Base-by-base conservation (phyloP, 768 basidiomycete genomes). In the Sarcodon sp. region DNA sequence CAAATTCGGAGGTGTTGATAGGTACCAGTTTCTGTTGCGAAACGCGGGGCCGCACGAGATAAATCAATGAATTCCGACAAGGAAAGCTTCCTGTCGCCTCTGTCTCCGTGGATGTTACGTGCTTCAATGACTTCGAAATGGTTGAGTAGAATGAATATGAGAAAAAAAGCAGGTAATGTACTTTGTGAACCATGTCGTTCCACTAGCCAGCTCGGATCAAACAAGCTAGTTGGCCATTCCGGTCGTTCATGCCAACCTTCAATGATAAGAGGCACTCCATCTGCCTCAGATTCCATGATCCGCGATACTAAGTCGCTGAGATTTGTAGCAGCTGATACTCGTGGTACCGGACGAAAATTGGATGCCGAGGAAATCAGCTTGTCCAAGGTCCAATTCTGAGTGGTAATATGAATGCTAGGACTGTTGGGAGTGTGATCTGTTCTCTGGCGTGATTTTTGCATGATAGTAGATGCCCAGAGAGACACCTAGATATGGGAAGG, bases 211-310 rank as follows among this genome's bases (percentile, higher is more conserved):
- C 80, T 75, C 1, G 77, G 52, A 31, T 63, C 70, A 57, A 88
- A 84, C 38, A 76, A 53, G 0, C 70, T 54, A 13, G 56, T 54
- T 3, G 73, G 71, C 87, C 88, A 90, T 3, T 58, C 51, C 0
- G 64, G 53, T 41, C 72, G 69, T 45, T 72, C 61, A 47, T 87
- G 75, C 61, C 76, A 77, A 11, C 72, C 75, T 49, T 76, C 65
- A 12, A 91, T 71, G 27, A 90, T 73, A 45, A 87, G 54, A 0
- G 87, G 87, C 10, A 61, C 51, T 1, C 83, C 84, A 12, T 57
- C 52, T 4, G 51, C 44, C 43, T 87, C 83, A 43, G 75, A 69
- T 7, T 63, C 46, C 32, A 61, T 53, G 32, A 87, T 69, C 35
- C 57, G 58, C 1, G 57, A 47, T 3, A 60, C 48, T 18, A 75